Base-by-base conservation (phyloP, 2,329 filamentous ascomycete species). In the Penicillium decumbens region DNA sequence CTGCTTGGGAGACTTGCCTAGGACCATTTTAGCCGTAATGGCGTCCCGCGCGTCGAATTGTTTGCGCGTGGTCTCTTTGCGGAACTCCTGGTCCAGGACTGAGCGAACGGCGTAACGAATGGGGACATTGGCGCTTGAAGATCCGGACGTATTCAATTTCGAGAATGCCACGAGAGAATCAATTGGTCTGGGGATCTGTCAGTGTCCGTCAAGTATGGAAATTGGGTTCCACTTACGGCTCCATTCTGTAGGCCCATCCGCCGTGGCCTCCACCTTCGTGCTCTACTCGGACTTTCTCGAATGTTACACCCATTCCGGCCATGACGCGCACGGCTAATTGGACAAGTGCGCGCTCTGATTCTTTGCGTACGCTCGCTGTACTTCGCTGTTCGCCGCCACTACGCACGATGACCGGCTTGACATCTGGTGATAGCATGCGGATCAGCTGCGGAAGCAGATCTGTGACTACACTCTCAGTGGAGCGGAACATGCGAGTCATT, bases 31-130 rank as follows among this genome's bases (percentile, higher is more conserved):
- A 18, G 59, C 59, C 25, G 73, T 59, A 60, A 45, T 44, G 62
- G 65, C 59, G 69, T 58, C 66, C 72, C 58, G 76, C 0, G 83
- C 79, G 3, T 81, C 78, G 52, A 81, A 81, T 43, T 88, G 85
- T 12, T 85, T 83, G 29, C 83, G 75, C 27, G 80, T 74, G 10
- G 85, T 80, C 41, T 89, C 85, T 63, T 87, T 89, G 52, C 82
- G 82, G 61, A 92, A 87, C 68, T 97, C 92, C 66, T 93, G 89
- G 63, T 95, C 90, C 1, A 98, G 79, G 7, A 96, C 91, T 68
- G 96, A 92, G 20, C 93, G 84, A 5, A 98, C 86, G 1, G 92
- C 92, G 64, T 89, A 98, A n/a, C 93, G 82, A 0, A 89, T 89
- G 0, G 88, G 89, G 0, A 82, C 83, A 8, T 82, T 80, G 2